A percentile compares a stretch with the other conserved stretches of the same genome.
These are phyloP conservation scores for Gigaspora rosea DNA, from an alignment of 192 early-diverging fungal genomes.

Conservation along the genomic window DNA sequence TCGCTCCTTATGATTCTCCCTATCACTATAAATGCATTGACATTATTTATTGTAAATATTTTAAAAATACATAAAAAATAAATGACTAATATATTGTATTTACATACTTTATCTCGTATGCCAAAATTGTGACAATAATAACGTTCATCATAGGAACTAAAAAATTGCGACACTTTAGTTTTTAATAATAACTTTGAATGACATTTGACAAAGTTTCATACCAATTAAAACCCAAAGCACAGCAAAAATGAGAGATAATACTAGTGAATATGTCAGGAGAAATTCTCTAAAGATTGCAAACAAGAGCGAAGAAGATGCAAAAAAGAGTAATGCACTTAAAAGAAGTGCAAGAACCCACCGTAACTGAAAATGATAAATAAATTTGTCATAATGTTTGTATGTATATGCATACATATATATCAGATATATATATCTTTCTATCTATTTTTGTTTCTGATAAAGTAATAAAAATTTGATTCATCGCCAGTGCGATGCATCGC, in stretches of 20 bases:
- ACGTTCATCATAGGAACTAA: constrained; percentile 2
- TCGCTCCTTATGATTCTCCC: no score
- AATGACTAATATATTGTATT: not conserved
- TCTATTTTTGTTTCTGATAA: not conserved
- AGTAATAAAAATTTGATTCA: not conserved
- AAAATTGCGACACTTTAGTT: not conserved
- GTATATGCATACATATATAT: not conserved
- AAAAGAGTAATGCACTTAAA: not conserved
- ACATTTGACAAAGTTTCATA: not conserved
- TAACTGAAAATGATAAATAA: not conserved
- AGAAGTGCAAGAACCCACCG: not conserved
- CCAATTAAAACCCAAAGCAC: constrained; percentile 10
- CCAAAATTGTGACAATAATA: constrained; percentile 8
- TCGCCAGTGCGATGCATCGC: no score
- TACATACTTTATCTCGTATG: not conserved
- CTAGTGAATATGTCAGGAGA: not conserved
- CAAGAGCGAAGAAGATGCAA: not conserved
- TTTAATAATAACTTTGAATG: not conserved
- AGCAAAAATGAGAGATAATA: not conserved
- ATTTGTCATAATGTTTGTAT: not conserved
- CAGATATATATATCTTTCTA: not conserved
- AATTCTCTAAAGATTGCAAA: not conserved
- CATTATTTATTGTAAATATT: not conserved
- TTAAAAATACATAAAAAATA: not conserved
- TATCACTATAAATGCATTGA: no score